phyloP scores from a whole-genome alignment of 139 green algal species.

The Micromonas pusilla region DNA sequence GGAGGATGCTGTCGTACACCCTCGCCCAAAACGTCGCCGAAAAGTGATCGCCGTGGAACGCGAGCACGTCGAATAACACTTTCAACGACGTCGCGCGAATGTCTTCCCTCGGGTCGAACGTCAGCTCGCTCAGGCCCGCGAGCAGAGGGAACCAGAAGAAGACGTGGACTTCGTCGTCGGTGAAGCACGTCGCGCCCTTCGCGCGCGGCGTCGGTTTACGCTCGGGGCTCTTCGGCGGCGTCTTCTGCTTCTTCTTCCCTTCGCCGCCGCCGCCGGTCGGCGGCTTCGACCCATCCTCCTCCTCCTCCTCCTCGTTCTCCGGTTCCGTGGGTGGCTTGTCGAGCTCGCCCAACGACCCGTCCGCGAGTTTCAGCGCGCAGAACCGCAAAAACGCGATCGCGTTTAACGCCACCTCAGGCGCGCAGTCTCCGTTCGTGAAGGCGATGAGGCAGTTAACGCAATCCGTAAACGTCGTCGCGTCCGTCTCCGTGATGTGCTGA shows the following conservation, averaged over 20 bases:
- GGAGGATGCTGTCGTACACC: conserved; percentile 89
- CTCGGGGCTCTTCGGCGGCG: no score
- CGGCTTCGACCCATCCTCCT: background rate
- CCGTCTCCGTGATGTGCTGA: conserved; percentile 92
- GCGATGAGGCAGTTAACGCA: conserved; percentile 99
- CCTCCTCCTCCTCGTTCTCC: background rate
- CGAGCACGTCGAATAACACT: conserved; percentile 89
- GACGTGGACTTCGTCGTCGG: conserved; percentile 84
- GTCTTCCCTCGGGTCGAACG: conserved; percentile 86
- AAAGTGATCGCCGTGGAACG: conserved; percentile 87
- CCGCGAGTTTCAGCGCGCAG: conserved; percentile 90
- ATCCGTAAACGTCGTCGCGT: conserved; percentile 96
- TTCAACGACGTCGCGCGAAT: conserved; percentile 61
- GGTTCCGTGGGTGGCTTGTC: no score
- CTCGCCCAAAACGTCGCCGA: conserved; percentile 82
- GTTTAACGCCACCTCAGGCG: conserved; percentile 58
- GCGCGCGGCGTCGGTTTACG: no score
- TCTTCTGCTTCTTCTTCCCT: background rate
- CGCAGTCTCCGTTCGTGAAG: conserved; percentile 57
- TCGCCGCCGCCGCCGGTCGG: background rate
- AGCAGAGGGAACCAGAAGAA: conserved; percentile 99
- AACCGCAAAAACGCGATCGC: conserved; percentile 95
- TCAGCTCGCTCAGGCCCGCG: conserved; percentile 90
- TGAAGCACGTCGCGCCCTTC: conserved; percentile 47
- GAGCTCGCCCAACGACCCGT: conserved; percentile 77